Percentiles rank a stretch among this genome's conserved stretches.
Evolutionary conservation across 805 yeast species (phyloP).

Genomic region (Geotrichum ghanense): DNA sequence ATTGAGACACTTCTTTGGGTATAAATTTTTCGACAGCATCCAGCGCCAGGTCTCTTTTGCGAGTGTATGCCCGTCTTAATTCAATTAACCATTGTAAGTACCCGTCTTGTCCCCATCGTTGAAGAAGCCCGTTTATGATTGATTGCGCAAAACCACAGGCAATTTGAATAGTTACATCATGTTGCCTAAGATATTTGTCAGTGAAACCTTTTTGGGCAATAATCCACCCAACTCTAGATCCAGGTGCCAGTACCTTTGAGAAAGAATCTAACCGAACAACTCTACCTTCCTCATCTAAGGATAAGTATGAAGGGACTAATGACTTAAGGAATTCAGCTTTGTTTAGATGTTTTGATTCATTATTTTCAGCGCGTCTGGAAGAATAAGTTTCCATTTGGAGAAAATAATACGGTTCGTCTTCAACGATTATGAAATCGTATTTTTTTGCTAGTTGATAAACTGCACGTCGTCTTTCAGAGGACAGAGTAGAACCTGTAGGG

Average conservation of each 20-base stretch:
- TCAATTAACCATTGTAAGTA: conserved; percentile 62
- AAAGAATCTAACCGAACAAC: conserved; percentile 70
- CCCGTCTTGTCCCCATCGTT: conserved; percentile 18
- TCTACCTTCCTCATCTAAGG: conserved; percentile 67
- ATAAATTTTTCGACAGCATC: conserved; percentile 56
- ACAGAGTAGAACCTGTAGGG: conserved; percentile 67
- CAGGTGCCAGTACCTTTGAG: conserved; percentile 72
- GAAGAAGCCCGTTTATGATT: not conserved
- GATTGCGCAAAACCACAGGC: conserved; percentile 64
- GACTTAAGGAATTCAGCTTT: conserved; percentile 37
- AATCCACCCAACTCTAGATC: conserved; percentile 63
- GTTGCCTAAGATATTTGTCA: conserved; percentile 18
- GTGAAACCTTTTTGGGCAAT: conserved; percentile 38
- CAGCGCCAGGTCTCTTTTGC: conserved; percentile 77
- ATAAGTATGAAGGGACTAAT: conserved; percentile 51
- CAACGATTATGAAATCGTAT: conserved; percentile 60
- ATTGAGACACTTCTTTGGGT: conserved; percentile 30
- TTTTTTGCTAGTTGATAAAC: conserved; percentile 52
- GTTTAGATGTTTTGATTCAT: conserved; percentile 31
- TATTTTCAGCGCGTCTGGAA: conserved; percentile 26
- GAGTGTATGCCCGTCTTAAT: conserved; percentile 60
- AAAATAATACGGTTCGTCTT: conserved; percentile 72
- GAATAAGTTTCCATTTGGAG: conserved; percentile 23
- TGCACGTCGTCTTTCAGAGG: conserved; percentile 41
- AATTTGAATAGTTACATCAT: conserved; percentile 44